Evolutionary conservation across 192 early-diverging fungal species (phyloP).

Genomic region (Oehlia diaphana): DNA sequence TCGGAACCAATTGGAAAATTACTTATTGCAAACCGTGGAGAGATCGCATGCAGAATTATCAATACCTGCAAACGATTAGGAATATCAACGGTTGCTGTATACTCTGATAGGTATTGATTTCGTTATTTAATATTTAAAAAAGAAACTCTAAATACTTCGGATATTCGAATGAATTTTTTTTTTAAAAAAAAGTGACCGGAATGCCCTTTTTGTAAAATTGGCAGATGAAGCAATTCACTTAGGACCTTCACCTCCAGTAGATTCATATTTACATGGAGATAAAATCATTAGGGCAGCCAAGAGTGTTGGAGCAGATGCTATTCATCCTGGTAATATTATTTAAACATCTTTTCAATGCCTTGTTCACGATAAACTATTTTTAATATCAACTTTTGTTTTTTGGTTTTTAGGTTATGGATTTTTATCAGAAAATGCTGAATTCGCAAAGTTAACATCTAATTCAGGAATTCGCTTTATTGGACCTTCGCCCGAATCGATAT

Average conservation of each 20-base stretch:
- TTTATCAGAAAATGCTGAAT: slow-evolving; percentile 82
- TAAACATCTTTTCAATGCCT: not conserved
- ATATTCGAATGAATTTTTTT: not conserved
- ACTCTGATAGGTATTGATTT: slow-evolving; percentile 68
- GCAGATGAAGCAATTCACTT: slow-evolving; percentile 87
- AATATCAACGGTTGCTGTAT: slow-evolving; percentile 89
- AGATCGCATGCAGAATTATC: slow-evolving; percentile 92
- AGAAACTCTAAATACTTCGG: not conserved
- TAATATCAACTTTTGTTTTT: not conserved
- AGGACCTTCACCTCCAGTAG: slow-evolving; percentile 74
- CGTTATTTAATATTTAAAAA: not conserved
- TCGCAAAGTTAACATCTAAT: slow-evolving; percentile 73
- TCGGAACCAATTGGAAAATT: slow-evolving; percentile 69
- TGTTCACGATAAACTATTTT: not conserved
- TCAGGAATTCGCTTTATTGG: slow-evolving; percentile 76
- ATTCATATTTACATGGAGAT: slow-evolving; percentile 81
- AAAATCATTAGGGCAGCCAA: slow-evolving; percentile 78
- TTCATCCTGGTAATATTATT: slow-evolving; percentile 72
- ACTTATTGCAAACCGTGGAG: slow-evolving; percentile 92
- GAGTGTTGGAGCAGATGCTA: slow-evolving; percentile 79
- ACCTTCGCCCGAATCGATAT: slow-evolving; percentile 64
- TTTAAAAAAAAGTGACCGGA: slow-evolving; percentile 29
- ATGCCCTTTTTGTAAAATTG: slow-evolving; percentile 85
- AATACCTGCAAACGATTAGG: slow-evolving; percentile 88
- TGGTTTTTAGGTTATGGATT: slow-evolving; percentile 74